These are phyloP conservation scores for Pisolithus tinctorius DNA, from an alignment of 768 basidiomycete genomes.

Conservation along the genomic window DNA sequence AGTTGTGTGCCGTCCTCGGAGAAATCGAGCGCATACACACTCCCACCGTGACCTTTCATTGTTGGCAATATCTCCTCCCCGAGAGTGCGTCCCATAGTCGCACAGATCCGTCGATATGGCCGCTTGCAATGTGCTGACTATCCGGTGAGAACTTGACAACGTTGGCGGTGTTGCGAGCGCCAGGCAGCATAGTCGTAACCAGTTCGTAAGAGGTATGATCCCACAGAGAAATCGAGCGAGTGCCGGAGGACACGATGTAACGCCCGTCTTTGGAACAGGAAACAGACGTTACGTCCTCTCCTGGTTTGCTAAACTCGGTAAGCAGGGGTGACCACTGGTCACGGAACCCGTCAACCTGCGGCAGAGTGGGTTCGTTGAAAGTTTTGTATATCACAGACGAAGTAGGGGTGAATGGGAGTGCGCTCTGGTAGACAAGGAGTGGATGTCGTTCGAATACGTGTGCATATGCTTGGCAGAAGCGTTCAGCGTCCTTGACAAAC, in stretches of 20 bases:
- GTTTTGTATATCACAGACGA: constrained; percentile 16
- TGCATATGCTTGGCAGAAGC: constrained; percentile 26
- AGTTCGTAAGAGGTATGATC: constrained; percentile 24
- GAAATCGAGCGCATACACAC: constrained; percentile 23
- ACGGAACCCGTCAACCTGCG: constrained; percentile 22
- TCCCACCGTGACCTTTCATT: constrained; percentile 14
- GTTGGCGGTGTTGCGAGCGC: constrained; percentile 8
- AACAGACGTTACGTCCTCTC: constrained; percentile 10
- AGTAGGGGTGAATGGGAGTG: constrained; percentile 27
- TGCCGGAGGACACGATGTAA: constrained; percentile 22
- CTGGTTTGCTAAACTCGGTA: constrained; percentile 18
- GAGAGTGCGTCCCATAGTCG: constrained; percentile 22
- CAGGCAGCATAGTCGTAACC: constrained; percentile 12
- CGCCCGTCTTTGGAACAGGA: constrained; percentile 23
- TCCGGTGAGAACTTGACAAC: constrained; percentile 24
- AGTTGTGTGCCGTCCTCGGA: constrained; percentile 21
- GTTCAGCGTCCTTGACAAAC: constrained; percentile 22
- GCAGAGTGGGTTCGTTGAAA: constrained; percentile 21
- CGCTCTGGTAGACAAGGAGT: constrained; percentile 25
- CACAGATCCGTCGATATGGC: constrained; percentile 15
- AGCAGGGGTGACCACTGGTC: constrained; percentile 27
- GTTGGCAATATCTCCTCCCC: constrained; percentile 10
- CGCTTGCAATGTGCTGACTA: constrained; percentile 19
- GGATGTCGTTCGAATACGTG: constrained; percentile 27
- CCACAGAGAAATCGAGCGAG: constrained; percentile 15